phyloP scores from a whole-genome alignment of 2,329 filamentous ascomycete genomes.

The Fusarium humuli region DNA sequence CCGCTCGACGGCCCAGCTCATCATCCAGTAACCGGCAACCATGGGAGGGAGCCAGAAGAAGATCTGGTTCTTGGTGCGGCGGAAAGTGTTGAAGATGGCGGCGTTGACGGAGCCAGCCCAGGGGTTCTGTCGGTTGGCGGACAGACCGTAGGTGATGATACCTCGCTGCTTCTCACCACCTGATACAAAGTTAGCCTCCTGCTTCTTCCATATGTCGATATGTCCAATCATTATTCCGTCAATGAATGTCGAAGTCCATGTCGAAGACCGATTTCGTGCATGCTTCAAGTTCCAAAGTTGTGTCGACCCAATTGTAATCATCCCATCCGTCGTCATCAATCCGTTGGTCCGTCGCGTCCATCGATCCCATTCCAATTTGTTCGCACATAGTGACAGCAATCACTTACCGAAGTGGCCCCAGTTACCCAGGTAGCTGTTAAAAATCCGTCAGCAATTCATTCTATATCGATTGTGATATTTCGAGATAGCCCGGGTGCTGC shows the following conservation, averaged over 20 bases:
- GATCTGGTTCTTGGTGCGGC: constrained; percentile 85
- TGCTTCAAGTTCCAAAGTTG: not conserved
- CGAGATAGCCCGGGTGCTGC: constrained; percentile 24
- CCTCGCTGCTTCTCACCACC: constrained; percentile 72
- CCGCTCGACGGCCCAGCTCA: constrained; percentile 94
- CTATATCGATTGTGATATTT: constrained; percentile 16
- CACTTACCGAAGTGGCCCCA: constrained; percentile 82
- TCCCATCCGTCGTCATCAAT: constrained; percentile 27
- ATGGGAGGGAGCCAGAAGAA: constrained; percentile 89
- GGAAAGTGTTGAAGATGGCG: constrained; percentile 95
- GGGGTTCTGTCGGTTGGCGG: constrained; percentile 89
- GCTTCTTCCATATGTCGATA: not conserved
- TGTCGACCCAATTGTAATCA: constrained; percentile 34
- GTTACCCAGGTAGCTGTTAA: constrained; percentile 74
- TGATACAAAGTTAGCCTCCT: constrained; percentile 50
- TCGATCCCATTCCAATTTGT: constrained; percentile 34
- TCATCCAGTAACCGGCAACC: constrained; percentile 79
- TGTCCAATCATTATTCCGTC: not conserved
- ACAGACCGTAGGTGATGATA: constrained; percentile 78
- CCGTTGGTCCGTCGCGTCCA: constrained; percentile 41
- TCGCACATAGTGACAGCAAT: constrained; percentile 30
- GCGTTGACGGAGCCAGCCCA: constrained; percentile 81
- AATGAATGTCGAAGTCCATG: not conserved
- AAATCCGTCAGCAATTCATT: constrained; percentile 42
- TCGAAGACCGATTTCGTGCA: not conserved